These are phyloP conservation scores for Orbilia quercus DNA, from an alignment of 2,329 filamentous ascomycete species.

Conservation along the genomic window DNA sequence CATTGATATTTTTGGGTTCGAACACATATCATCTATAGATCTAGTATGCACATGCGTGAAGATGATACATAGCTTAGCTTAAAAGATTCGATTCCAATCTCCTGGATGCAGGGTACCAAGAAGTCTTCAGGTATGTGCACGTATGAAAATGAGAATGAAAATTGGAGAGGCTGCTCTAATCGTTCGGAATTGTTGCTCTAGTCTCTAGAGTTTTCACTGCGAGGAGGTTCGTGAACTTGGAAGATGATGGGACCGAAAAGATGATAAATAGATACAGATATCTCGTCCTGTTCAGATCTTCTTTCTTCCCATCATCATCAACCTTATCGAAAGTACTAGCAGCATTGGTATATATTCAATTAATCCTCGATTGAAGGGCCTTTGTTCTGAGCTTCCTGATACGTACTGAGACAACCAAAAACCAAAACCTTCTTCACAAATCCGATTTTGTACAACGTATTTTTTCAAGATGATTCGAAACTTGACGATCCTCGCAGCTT, in stretches of 20 bases:
- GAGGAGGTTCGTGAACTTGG: background rate
- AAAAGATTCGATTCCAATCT: conserved; percentile 5
- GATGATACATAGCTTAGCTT: too few relatives aligned
- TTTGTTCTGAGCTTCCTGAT: conserved; percentile 26
- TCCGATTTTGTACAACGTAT: conserved; percentile 1
- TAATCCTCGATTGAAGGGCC: conserved; percentile 13
- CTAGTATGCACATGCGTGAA: too few relatives aligned
- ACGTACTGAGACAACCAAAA: too few relatives aligned
- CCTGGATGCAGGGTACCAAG: conserved; percentile 1
- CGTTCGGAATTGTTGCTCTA: background rate
- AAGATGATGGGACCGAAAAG: background rate
- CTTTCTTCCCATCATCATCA: conserved; percentile 29
- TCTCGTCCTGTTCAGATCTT: conserved; percentile 3
- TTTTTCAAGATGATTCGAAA: conserved; percentile 45
- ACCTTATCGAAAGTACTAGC: conserved; percentile 32
- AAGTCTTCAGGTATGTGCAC: background rate
- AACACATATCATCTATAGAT: too few relatives aligned
- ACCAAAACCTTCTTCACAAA: background rate
- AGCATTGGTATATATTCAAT: too few relatives aligned
- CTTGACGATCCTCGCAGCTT: conserved; percentile 30
- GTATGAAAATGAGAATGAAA: background rate
- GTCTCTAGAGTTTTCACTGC: background rate
- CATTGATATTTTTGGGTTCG: too few relatives aligned
- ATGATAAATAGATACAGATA: conserved; percentile 40
- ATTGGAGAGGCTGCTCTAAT: background rate